Conservation (phyloP, 257 asterid species). For the Mitragyna speciosa region DNA sequence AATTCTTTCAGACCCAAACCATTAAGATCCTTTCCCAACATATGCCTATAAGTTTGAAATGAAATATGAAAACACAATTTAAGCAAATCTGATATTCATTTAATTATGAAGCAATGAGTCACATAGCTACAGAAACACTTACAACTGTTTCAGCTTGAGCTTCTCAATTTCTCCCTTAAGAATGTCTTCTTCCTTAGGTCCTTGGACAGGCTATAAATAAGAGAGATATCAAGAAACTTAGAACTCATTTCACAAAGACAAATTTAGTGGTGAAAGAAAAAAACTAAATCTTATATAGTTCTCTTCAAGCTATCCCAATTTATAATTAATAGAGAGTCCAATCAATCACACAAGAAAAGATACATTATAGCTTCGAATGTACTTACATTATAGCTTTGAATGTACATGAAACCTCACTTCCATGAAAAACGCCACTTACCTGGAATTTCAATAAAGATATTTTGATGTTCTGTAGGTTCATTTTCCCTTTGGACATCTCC, state of each 20-base stretch:
- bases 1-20: slow-evolving; percentile 55
- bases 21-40: slow-evolving; percentile 60
- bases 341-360: background rate
- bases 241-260: background rate
- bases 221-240: background rate
- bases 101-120: background rate
- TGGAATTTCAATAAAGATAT: background rate
- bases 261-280: background rate
- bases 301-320: background rate
- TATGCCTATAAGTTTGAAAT: slow-evolving; percentile 41
- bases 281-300: background rate
- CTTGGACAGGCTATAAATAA: slow-evolving; percentile 34
- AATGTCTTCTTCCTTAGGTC: slow-evolving; percentile 46
- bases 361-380: background rate
- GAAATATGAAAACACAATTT: background rate
- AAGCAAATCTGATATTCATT: background rate
- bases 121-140: slow-evolving; percentile 26
- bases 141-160: slow-evolving; percentile 56
- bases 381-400: background rate
- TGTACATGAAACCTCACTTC: background rate
- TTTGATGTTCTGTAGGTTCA: background rate
- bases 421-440: background rate
- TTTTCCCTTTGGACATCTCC: background rate
- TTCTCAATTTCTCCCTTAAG: slow-evolving; percentile 59
- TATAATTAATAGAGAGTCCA: background rate